Base-by-base conservation (phyloP, 148 eudicot genomes). In the Chenopodium formosanum region DNA sequence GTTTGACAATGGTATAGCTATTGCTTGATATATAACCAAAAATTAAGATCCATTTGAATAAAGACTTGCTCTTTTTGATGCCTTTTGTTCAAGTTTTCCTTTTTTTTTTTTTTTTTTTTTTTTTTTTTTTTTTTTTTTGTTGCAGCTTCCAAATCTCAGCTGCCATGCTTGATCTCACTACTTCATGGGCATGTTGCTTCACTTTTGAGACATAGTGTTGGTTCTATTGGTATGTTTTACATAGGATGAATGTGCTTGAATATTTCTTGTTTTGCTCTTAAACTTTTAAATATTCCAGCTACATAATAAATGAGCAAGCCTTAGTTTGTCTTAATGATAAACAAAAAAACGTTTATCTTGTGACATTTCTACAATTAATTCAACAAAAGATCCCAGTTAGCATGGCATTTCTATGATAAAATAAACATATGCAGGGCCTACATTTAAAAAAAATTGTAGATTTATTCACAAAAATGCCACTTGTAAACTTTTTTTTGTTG, bases 111-210 rank as follows among this genome's bases (percentile, higher is more conserved):
- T 32, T 32, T 2, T 4, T 34, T 34, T 34, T 34, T n/a, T n/a
- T 25, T 5, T 76, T 53, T 70, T 53, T 64, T 12, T 74, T 77
- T 17, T 34, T 32, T 32, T 2, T 4, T 34, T 34, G 2, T 34
- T 89, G 79, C 93, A 97, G 99, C 99, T 78, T 88, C 98, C 56
- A 97, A 94, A 87, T 86, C 87, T 46, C 99, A 94, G 86, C 81
- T 94, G 73, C 88, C 92, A 73, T 87, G 90, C 76, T 89, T 97
- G 80, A 88, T 97, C 77, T 90, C 98, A 37, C 85, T 90, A 65
- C 91, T 97, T 66, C 97, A 89, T 84, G 99, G 99, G 76, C 92
- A 92, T 86, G 97, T 92, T 82, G 96, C 98, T 86, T 70, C 93
- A 73, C 99, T 97, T 87, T 90, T 97, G 84, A 84, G 92, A 75